phyloP scores from a whole-genome alignment of 2,329 filamentous ascomycete genomes.

The Cladosporium cucumerinum region DNA sequence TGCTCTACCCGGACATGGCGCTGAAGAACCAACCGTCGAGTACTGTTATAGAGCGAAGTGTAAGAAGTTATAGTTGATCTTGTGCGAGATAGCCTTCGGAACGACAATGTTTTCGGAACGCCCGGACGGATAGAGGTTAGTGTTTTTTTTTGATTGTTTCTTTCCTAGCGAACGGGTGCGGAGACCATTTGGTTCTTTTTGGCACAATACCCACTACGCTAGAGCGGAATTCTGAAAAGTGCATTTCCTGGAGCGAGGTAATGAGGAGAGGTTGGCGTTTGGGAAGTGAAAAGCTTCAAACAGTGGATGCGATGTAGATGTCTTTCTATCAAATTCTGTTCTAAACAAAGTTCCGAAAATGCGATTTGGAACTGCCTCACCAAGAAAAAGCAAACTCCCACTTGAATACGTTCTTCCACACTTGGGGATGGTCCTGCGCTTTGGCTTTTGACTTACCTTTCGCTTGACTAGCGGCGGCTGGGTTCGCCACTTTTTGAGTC shows the following conservation, averaged over 20 bases:
- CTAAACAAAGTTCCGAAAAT: not conserved
- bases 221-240: not conserved
- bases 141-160: not conserved
- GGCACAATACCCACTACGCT: slow-evolving; percentile 5
- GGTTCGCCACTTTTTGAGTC: not conserved
- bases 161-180: not conserved
- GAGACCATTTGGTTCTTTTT: not conserved
- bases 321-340: not conserved
- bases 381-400: not conserved
- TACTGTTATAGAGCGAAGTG: no score
- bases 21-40: no score
- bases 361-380: not conserved
- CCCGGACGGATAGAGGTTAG: no score
- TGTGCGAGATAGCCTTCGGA: no score
- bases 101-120: no score
- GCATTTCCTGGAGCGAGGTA: not conserved
- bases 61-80: no score
- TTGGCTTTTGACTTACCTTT: not conserved
- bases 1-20: no score
- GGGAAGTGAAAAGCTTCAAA: not conserved
- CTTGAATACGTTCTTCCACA: not conserved
- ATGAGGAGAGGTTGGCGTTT: not conserved
- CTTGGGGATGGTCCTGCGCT: no score
- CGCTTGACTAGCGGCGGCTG: not conserved
- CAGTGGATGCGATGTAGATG: not conserved